Evolutionary conservation across 2,329 filamentous ascomycete species (phyloP), one percentile per base, ranked within the genome.

Genomic region (Pestalotiopsis fici): DNA sequence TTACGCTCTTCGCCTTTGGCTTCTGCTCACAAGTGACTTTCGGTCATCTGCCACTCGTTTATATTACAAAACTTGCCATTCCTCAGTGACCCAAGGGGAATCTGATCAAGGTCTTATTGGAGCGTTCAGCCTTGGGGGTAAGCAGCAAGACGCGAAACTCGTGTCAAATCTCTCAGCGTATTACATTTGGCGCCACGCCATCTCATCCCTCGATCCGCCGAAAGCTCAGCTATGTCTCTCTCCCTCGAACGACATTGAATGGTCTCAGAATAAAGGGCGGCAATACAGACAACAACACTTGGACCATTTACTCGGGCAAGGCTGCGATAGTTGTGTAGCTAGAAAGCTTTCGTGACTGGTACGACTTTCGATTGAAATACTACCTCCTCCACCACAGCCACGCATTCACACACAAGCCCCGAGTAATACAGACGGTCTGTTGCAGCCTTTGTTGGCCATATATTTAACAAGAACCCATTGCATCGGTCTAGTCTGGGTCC

Each of bases 41-140:
- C 21, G 23, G 59, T 61, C 35, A 31, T 61, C 59, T 31, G 60
- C 27, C 60, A 63, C 60, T 63, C 60, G 60, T 37, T 59, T 63
- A 23, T 50, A 63, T 35, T 11, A 35, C 31, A 35, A 35, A 4
- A 18, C 60, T 25, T 31, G n/a, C 55, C 23, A 23, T 28, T 57
- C 23, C 55, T 27, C 55, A 27, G 15, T 27, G 23, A 57, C 55
- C 18, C 55, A 3, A 57, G 9, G 11, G 28, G 28, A 27, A 35
- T 11, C 31, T 27, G 28, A 12, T 35, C 59, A n/a, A 61, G 11
- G 6, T 35, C 7, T 31, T 31, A 15, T 57, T 57, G 23, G 27
- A 57, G 27, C 27, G 6, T 57, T 57, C 27, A 31, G 23, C 23
- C 55, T 21, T 50, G 28, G 27, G 5, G 18, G n/a, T 31, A 27